Base-by-base conservation (phyloP, 345 rosid species). In the Salix arbutifolia region DNA sequence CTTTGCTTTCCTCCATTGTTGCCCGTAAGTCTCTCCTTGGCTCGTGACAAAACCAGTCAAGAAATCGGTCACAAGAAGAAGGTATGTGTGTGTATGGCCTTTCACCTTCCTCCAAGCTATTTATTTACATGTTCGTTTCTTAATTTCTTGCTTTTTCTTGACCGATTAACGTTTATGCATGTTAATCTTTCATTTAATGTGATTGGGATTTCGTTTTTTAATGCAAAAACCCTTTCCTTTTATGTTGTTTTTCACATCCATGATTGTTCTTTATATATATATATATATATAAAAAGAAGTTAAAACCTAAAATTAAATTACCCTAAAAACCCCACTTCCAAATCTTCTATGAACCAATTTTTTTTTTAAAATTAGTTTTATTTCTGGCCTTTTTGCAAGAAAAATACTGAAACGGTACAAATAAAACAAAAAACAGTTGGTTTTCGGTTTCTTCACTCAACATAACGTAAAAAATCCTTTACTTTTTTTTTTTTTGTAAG, bases 371-470 rank as follows among this genome's bases (percentile, higher is more conserved):
- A 14, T 40, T 40, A 40, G 44, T 40, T 40, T 40, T 40, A 40
- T 40, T 40, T 40, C 35, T 40, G 2, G 5, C n/a, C 31, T 21
- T n/a, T 50, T 33, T 33, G 48, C 74, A 23, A 38, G 69, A 50
- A 19, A 50, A 18, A 50, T 6, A 5, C 56, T 17, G 56, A 74
- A 65, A 69, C 26, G 53, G 23, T 35, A 53, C 65, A n/a, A 77
- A 76, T 46, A 71, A 73, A 74, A 70, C 84, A 68, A 67, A 71
- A 74, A 77, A 75, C 76, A 65, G 25, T 80, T 77, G 69, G 62
- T 42, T 81, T 74, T 74, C 60, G 77, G 70, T 81, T 70, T n/a
- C 58, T 68, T 18, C 19, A 48, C 23, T 56, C 62, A n/a, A n/a
- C 12, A 8, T 53, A 53, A 53, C 6, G 23, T 18, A 53, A 12